Evolutionary conservation across 1,284 basidiomycete genomes (phyloP).

Genomic region (Acaromyces ingoldii): DNA sequence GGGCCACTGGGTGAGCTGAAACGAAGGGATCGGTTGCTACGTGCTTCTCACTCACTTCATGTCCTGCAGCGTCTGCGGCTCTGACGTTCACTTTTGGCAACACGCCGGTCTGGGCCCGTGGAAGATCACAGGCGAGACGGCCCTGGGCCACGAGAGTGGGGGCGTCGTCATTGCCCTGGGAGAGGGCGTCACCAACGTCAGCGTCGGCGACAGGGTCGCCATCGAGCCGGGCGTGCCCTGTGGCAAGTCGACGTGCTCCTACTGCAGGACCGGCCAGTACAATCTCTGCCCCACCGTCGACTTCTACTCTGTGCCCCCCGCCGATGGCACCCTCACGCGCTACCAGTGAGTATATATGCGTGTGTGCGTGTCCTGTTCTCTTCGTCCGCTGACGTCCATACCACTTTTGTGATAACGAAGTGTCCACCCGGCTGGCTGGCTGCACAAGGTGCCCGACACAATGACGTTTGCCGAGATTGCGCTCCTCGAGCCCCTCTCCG

Average conservation of each 20-base stretch:
- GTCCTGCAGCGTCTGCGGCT: slow-evolving; percentile 29
- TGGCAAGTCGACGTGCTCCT: slow-evolving; percentile 45
- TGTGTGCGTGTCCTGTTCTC: no score
- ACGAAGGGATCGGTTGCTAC: neutral
- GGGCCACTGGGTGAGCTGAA: slow-evolving; percentile 32
- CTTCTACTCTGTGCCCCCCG: slow-evolving; percentile 50
- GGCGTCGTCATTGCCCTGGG: slow-evolving; percentile 44
- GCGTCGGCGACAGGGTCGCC: slow-evolving; percentile 40
- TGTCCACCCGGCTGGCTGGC: slow-evolving; percentile 57
- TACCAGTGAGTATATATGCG: no score
- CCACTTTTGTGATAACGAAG: no score
- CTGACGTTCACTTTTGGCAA: slow-evolving; percentile 58
- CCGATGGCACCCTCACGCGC: slow-evolving; percentile 48
- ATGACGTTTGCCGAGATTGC: slow-evolving; percentile 56
- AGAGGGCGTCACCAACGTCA: slow-evolving; percentile 37
- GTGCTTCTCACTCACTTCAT: neutral
- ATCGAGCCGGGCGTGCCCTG: slow-evolving; percentile 55
- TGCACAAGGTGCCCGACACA: slow-evolving; percentile 56
- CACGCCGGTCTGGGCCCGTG: slow-evolving; percentile 51
- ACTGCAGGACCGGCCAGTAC: slow-evolving; percentile 57
- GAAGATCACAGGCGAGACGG: slow-evolving; percentile 41
- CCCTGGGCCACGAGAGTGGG: slow-evolving; percentile 46
- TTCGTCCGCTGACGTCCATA: no score
- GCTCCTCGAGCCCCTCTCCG: slow-evolving; percentile 57
- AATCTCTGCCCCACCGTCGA: slow-evolving; percentile 53